Evolutionary conservation across 441 rosid genomes (phyloP), one percentile per base, ranked within the genome.

Genomic region (Jatropha multifida): DNA sequence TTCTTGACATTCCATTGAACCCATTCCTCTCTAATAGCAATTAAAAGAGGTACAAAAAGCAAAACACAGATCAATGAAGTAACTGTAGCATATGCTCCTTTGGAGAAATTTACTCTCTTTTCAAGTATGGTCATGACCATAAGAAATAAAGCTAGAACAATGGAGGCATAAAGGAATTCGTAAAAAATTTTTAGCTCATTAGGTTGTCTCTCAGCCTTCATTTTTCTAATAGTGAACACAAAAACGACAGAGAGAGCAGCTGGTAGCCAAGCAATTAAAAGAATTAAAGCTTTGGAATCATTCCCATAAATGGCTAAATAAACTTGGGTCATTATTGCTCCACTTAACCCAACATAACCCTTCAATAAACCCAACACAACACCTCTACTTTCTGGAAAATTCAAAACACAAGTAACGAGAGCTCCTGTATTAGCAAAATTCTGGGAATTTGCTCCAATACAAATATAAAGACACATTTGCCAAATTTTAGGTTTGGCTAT

Each of bases 301-400:
- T 79, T 81, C 15, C 97, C 97, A 61, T 94, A 92, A 11, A 92
- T 82, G 9, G 95, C 95, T 48, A 88, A 77, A 80, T 94, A 92
- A 76, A 94, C 69, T 73, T 92, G 97, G 2, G 98, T 92, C 82
- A 91, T 73, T 20, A 94, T 83, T 10, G 98, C 98, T 5, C 97
- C 98, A 76, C 97, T 94, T 27, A 94, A 71, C 18, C 98, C 97
- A 9, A 88, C 90, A 71, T 83, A 92, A 38, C 98, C 98, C 75
- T 94, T 94, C 51, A 94, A 81, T 1, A 94, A 76, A 42, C 97
- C 98, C 41, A 94, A 74, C 91, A 90, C 83, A 65, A 84, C 84
- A 40, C 97, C 97, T 68, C 98, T 82, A 69, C 97, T 87, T 48
- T 92, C 94, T 5, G 98, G 97, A 86, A 92, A 94, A 60, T 94